Percentiles rank a stretch among this genome's conserved stretches.
Conservation (phyloP, 768 basidiomycete species). For the Lactarius sanguifluus region DNA sequence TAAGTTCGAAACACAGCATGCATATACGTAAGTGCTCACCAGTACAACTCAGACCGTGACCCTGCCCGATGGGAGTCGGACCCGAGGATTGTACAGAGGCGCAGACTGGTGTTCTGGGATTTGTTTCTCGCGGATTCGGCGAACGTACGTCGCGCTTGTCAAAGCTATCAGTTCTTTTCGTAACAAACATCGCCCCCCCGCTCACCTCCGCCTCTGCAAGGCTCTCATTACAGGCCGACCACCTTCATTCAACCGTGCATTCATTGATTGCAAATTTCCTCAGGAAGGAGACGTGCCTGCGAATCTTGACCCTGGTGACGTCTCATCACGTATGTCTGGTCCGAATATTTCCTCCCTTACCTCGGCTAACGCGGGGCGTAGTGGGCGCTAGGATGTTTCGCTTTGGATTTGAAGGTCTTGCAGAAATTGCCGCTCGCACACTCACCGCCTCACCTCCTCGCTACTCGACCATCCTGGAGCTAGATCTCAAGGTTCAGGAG, state of each 20-base stretch:
- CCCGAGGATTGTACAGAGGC: no score
- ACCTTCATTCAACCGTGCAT: conserved; percentile 62
- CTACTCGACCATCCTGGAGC: conserved; percentile 48
- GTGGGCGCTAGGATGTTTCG: conserved; percentile 62
- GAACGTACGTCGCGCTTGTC: conserved; percentile 42
- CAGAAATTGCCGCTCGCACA: conserved; percentile 60
- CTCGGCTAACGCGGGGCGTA: conserved; percentile 33
- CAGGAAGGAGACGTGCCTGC: conserved; percentile 36
- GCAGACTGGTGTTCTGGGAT: no score
- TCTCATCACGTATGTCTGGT: conserved; percentile 27
- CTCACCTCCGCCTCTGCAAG: conserved; percentile 37
- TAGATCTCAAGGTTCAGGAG: conserved; percentile 61
- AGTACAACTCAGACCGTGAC: no score
- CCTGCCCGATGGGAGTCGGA: no score
- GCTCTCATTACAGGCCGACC: conserved; percentile 70
- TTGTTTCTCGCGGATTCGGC: conserved; percentile 57
- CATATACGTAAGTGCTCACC: no score
- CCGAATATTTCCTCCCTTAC: neutral
- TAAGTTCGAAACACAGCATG: no score
- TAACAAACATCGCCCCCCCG: no score
- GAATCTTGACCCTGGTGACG: conserved; percentile 33
- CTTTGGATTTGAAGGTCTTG: conserved; percentile 64
- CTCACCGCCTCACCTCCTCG: conserved; percentile 63
- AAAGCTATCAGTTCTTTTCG: no score
- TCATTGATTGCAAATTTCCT: conserved; percentile 67